Evolutionary conservation across 208 protist species (phyloP).

Genomic region (Trypanosoma vivax): DNA sequence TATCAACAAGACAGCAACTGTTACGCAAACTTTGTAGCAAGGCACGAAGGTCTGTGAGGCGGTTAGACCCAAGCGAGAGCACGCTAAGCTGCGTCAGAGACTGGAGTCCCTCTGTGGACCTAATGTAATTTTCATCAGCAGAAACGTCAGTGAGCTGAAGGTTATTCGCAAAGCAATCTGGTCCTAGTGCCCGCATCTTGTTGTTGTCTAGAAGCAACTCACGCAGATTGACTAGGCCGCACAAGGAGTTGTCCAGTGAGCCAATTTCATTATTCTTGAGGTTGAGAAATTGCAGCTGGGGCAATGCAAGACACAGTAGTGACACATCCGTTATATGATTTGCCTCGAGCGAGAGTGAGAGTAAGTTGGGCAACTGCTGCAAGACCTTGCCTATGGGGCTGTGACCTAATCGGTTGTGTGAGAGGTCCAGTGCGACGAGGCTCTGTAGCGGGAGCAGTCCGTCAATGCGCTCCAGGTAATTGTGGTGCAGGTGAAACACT

Average conservation of each 20-base stretch:
- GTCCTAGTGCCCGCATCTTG: constrained; percentile 56
- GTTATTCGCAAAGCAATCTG: constrained; percentile 46
- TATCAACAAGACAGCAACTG: constrained; percentile 21
- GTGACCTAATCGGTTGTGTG: constrained; percentile 68
- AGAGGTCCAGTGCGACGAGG: constrained; percentile 75
- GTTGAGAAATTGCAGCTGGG: constrained; percentile 77
- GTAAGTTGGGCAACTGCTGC: constrained; percentile 33
- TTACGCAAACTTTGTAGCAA: constrained; percentile 38
- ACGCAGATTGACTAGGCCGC: constrained; percentile 62
- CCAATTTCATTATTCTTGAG: constrained; percentile 84
- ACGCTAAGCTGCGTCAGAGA: constrained; percentile 33
- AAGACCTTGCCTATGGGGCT: constrained; percentile 44
- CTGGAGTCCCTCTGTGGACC: constrained; percentile 50
- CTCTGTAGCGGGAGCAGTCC: constrained; percentile 39
- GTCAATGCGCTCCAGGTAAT: constrained; percentile 45
- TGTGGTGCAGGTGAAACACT: constrained; percentile 78
- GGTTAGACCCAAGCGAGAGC: constrained; percentile 62
- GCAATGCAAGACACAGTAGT: constrained; percentile 41
- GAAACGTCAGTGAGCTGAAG: constrained; percentile 56
- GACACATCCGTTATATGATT: constrained; percentile 73
- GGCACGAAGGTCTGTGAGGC: constrained; percentile 49
- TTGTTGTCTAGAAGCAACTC: constrained; percentile 91
- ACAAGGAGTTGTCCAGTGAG: constrained; percentile 70
- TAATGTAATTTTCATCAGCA: constrained; percentile 74
- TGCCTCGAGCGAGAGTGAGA: constrained; percentile 81